Evolutionary conservation across 768 basidiomycete species (phyloP).

Genomic region (Hydnum rufescens): DNA sequence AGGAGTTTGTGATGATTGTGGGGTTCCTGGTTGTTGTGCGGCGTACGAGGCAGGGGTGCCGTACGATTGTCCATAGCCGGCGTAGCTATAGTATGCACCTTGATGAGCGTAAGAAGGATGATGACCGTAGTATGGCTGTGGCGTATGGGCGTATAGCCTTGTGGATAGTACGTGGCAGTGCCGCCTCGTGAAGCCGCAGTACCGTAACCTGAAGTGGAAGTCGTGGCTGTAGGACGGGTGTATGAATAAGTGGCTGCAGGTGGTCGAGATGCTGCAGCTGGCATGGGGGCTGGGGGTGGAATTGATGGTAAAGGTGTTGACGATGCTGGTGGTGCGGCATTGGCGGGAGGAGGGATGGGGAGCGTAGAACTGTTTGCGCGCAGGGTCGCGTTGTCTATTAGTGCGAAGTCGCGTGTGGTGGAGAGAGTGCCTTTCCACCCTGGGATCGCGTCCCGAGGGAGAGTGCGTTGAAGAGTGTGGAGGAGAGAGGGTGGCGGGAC

Average conservation of each 20-base stretch:
- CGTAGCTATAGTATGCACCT: not conserved
- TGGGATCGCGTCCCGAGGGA: slow-evolving; percentile 5
- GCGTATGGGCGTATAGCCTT: not conserved
- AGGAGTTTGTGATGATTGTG: not conserved
- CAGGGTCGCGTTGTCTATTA: slow-evolving; percentile 9
- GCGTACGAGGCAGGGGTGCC: not conserved
- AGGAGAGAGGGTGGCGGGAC: slow-evolving; percentile 43
- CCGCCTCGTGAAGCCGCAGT: not conserved
- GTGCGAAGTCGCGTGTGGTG: slow-evolving; percentile 6
- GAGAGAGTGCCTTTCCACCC: slow-evolving; percentile 10
- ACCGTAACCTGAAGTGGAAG: not conserved
- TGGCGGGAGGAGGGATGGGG: slow-evolving; percentile 5
- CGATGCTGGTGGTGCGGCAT: slow-evolving; percentile 1
- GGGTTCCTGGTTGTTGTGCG: not conserved
- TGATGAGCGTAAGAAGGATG: no score
- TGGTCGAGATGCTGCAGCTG: not conserved
- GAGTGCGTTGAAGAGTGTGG: slow-evolving; percentile 48
- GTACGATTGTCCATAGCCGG: not conserved
- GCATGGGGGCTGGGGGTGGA: not conserved
- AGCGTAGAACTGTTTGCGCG: slow-evolving; percentile 3
- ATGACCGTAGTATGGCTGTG: no score
- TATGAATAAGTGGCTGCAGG: not conserved
- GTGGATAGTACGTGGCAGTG: not conserved
- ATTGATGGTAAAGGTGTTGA: not conserved
- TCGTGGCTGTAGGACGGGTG: not conserved